Evolutionary conservation across 306 rosid species (phyloP), one percentile per base, ranked within the genome.

Genomic region (Alnus glutinosa): DNA sequence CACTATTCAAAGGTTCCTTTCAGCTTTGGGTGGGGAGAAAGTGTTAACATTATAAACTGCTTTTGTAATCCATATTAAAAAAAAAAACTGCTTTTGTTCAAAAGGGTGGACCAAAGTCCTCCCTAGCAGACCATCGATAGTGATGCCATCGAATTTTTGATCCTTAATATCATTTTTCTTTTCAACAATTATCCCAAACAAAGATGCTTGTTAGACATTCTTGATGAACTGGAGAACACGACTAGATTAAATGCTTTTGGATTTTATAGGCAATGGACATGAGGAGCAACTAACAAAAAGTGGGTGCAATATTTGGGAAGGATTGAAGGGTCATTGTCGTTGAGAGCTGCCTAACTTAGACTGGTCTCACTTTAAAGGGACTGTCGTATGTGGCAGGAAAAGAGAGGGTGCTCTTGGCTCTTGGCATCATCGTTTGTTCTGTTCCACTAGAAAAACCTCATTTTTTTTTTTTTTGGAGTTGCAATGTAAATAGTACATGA

Each of bases 281-380:
- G 5, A 15, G 70, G 23, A 37, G 70, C 48, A 36, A 30, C 44
- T 16, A 6, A 32, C 8, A 64, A 37, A 36, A 37, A 64, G 18
- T 64, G 70, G 14, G 68, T 28, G 32, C 68, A 62, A 62, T 5
- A 18, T 58, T 76, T 55, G 77, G 77, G 83, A 50, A 37, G 34
- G 71, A 67, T 5, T 61, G 77, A 77, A 77, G 72, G 71, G 88
- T 81, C 85, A 7, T 74, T 81, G 77, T 81, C 80, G 52, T 74
- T 77, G 83, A 81, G 82, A 75, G 75, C 75, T 81, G 85, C 88
- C 88, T 84, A 84, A 81, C 85, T 84, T 37, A 6, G 85, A 80
- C 80, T 16, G 75, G 67, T 46, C 76, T 63, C 72, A 39, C 72
- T 67, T 67, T 67, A 18, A 67, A 39, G 50, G 71, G 9, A 14